These are phyloP conservation scores for Podospora appendiculata DNA, from an alignment of 495 filamentous ascomycete genomes.

Conservation along the genomic window DNA sequence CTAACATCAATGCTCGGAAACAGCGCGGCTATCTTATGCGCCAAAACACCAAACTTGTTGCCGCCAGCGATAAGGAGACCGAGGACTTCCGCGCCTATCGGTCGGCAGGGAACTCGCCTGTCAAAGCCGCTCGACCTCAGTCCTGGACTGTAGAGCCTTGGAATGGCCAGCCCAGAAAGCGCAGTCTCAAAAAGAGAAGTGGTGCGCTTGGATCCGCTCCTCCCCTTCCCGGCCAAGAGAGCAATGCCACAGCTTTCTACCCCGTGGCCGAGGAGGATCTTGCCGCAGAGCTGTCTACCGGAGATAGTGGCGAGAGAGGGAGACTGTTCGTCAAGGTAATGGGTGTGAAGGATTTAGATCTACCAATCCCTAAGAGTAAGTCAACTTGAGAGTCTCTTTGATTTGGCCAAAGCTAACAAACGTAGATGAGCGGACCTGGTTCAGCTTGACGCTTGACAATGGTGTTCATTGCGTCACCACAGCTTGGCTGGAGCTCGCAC, in stretches of 20 bases:
- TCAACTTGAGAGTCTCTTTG: not conserved
- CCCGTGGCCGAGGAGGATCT: conserved; percentile 54
- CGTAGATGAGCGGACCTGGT: conserved; percentile 79
- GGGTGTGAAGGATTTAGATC: conserved; percentile 87
- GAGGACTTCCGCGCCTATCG: conserved; percentile 45
- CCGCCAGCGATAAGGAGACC: conserved; percentile 64
- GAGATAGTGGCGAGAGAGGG: conserved; percentile 83
- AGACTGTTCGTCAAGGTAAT: conserved; percentile 95
- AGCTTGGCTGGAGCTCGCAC: conserved; percentile 86
- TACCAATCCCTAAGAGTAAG: conserved; percentile 86
- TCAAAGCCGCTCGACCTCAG: conserved; percentile 65
- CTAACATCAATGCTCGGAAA: conserved; percentile 52
- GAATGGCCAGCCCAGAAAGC: conserved; percentile 69
- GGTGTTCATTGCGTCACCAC: conserved; percentile 97
- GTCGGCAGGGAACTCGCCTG: conserved; percentile 61
- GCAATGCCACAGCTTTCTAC: conserved; percentile 57
- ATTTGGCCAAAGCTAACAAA: conserved; percentile 1
- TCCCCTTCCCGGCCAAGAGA: conserved; percentile 82
- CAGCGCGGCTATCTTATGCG: conserved; percentile 98
- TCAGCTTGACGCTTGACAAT: conserved; percentile 92
- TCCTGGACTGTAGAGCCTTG: conserved; percentile 96
- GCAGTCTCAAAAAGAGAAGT: conserved; percentile 56
- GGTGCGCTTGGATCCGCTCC: conserved; percentile 54
- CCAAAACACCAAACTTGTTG: conserved; percentile 94
- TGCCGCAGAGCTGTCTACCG: conserved; percentile 42